phyloP scores from a whole-genome alignment of 2,329 filamentous ascomycete species.

The Aplosporella prunicola region DNA sequence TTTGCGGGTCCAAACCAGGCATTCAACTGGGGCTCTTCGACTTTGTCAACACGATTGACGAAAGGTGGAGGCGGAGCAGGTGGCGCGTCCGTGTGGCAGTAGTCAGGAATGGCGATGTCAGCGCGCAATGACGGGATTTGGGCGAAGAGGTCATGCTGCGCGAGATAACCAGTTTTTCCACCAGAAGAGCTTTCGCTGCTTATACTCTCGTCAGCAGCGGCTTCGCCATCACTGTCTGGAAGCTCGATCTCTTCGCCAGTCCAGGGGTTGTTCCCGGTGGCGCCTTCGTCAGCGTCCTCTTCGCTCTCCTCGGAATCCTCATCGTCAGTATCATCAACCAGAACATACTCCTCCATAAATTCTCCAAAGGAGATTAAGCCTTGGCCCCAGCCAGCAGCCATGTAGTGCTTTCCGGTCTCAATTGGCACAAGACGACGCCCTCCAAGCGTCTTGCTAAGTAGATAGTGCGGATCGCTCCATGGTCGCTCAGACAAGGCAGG shows the following conservation, averaged over 20 bases:
- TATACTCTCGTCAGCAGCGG: too few relatives aligned
- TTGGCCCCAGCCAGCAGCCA: conserved; percentile 77
- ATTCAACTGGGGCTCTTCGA: conserved; percentile 63
- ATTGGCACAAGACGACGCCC: conserved; percentile 76
- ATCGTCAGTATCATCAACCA: not conserved
- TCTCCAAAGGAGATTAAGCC: conserved; percentile 63
- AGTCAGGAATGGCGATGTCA: conserved; percentile 75
- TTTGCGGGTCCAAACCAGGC: conserved; percentile 85
- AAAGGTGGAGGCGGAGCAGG: conserved; percentile 12
- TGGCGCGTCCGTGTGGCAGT: conserved; percentile 55
- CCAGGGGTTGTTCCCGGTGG: too few relatives aligned
- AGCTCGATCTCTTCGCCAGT: too few relatives aligned
- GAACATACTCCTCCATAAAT: conserved; percentile 56
- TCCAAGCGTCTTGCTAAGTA: conserved; percentile 62
- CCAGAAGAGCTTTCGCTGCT: too few relatives aligned
- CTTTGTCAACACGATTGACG: too few relatives aligned
- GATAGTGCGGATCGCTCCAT: conserved; percentile 68
- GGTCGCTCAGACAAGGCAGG: conserved; percentile 57
- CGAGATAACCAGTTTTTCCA: conserved; percentile 67
- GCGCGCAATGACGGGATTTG: conserved; percentile 69
- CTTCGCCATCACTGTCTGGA: not conserved
- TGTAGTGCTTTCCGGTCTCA: conserved; percentile 80
- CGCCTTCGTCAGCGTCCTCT: not conserved
- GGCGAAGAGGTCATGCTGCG: conserved; percentile 77
- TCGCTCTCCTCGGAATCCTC: not conserved